These are phyloP conservation scores for Phytophthora pseudosyringae DNA, from an alignment of 352 stramenopile species.

Conservation along the genomic window DNA sequence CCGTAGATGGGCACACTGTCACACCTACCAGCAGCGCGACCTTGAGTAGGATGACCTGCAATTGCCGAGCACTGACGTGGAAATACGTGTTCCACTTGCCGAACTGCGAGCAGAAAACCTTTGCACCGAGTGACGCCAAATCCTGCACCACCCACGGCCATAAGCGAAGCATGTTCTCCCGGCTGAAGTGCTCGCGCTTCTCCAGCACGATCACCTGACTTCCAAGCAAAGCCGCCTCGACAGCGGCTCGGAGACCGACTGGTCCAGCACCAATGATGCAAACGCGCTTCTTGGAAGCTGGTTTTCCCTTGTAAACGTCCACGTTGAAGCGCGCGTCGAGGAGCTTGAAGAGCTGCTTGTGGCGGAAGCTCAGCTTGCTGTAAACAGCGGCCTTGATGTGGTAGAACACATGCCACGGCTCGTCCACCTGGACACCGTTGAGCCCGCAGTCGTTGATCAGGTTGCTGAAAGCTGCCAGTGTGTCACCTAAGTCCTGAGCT, in stretches of 20 bases:
- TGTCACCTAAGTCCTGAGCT: slow-evolving; percentile 58
- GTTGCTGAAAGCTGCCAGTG: slow-evolving; percentile 47
- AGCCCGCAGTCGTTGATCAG: slow-evolving; percentile 56
- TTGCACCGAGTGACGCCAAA: slow-evolving; percentile 68
- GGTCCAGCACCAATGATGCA: slow-evolving; percentile 74
- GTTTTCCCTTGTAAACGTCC: slow-evolving; percentile 55
- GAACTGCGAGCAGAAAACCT: slow-evolving; percentile 76
- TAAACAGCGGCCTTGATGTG: slow-evolving; percentile 62
- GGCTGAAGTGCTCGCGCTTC: slow-evolving; percentile 75
- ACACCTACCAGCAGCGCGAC: slow-evolving; percentile 71
- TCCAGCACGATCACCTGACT: slow-evolving; percentile 74
- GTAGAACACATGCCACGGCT: slow-evolving; percentile 60
- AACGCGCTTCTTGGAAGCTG: slow-evolving; percentile 56
- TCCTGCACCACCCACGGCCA: slow-evolving; percentile 85
- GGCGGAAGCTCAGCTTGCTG: slow-evolving; percentile 62
- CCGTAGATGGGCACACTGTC: slow-evolving; percentile 54
- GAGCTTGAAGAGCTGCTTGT: slow-evolving; percentile 76
- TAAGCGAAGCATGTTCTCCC: slow-evolving; percentile 83
- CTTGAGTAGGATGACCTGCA: slow-evolving; percentile 86
- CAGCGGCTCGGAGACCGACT: slow-evolving; percentile 69
- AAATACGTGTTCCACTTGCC: slow-evolving; percentile 78
- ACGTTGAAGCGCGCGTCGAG: slow-evolving; percentile 55
- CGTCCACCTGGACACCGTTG: slow-evolving; percentile 40
- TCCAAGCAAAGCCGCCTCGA: slow-evolving; percentile 71
- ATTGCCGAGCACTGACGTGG: slow-evolving; percentile 77